A percentile compares a stretch with the other conserved stretches of the same genome.
phyloP scores from a whole-genome alignment of 805 yeast genomes.

The Nakazawaea holstii region DNA sequence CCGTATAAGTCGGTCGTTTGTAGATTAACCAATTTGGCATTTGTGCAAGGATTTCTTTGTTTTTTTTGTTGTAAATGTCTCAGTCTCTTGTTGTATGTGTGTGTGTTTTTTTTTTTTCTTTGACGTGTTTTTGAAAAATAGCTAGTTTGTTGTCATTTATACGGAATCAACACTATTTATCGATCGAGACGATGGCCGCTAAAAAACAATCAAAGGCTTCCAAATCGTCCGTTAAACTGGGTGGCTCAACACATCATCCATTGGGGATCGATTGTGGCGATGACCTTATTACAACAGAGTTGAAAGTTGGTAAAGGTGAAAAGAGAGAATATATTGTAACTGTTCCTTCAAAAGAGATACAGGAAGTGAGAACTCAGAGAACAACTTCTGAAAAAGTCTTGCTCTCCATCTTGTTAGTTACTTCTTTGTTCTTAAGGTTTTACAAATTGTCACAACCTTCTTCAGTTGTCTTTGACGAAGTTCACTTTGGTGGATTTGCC shows the following conservation, averaged over 20 bases:
- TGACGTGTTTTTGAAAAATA: too few species aligned
- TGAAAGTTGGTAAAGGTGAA: conserved; percentile 44
- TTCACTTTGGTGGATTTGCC: conserved; percentile 96
- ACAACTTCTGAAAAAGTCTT: conserved; percentile 31
- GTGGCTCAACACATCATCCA: neutral
- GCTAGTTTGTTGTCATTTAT: too few species aligned
- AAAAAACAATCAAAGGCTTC: conserved; percentile 2
- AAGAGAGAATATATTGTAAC: conserved; percentile 50
- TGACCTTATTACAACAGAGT: conserved; percentile 29
- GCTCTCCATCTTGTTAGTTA: conserved; percentile 36
- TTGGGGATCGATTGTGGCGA: neutral
- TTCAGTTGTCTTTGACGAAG: conserved; percentile 89
- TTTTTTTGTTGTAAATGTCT: too few species aligned
- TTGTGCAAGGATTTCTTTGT: neutral
- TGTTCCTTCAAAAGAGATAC: conserved; percentile 36
- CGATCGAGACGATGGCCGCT: neutral
- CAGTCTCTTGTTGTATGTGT: too few species aligned
- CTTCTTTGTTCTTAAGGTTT: conserved; percentile 58
- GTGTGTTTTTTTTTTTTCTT: too few species aligned
- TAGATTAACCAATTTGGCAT: neutral
- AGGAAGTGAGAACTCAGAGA: conserved; percentile 34
- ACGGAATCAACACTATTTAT: neutral
- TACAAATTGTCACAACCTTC: conserved; percentile 59
- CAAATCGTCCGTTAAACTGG: neutral
- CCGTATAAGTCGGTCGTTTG: neutral